Evolutionary conservation across 768 basidiomycete genomes (phyloP).

Genomic region (Infundibulicybe gibba): DNA sequence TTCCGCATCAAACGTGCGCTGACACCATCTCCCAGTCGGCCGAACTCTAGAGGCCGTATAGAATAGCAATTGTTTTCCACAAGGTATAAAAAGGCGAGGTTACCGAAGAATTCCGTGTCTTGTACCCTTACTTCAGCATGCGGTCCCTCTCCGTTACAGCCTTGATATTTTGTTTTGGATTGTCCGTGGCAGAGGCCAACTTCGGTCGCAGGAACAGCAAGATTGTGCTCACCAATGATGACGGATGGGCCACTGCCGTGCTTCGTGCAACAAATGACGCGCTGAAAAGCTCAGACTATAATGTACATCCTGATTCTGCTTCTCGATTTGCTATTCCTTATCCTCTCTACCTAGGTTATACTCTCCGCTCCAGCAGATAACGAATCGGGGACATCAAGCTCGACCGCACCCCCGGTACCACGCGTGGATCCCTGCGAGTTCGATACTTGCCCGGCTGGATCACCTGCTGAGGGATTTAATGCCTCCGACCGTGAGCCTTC

Average conservation of each 20-base stretch:
- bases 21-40: too few relatives aligned
- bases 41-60: too few relatives aligned
- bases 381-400: constrained; percentile 42
- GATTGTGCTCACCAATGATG: constrained; percentile 29
- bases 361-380: constrained; percentile 44
- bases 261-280: constrained; percentile 39
- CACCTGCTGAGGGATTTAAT: constrained; percentile 39
- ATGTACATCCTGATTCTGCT: constrained; percentile 22
- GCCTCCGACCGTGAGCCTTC: constrained; percentile 27
- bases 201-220: too few relatives aligned
- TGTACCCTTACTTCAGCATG: too few relatives aligned
- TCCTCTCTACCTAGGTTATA: constrained; percentile 30
- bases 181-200: too few relatives aligned
- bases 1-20: too few relatives aligned
- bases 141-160: too few relatives aligned
- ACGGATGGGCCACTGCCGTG: constrained; percentile 43
- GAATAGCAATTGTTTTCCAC: too few relatives aligned
- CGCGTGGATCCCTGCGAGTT: constrained; percentile 40
- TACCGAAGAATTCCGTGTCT: too few relatives aligned
- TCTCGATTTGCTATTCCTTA: background rate
- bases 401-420: constrained; percentile 28
- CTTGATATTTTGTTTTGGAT: too few relatives aligned
- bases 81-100: too few relatives aligned
- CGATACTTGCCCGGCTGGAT: constrained; percentile 39
- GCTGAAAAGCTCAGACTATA: constrained; percentile 31